Base-by-base conservation (phyloP, 2,329 filamentous ascomycete genomes). In the Epicoccum nigrum region DNA sequence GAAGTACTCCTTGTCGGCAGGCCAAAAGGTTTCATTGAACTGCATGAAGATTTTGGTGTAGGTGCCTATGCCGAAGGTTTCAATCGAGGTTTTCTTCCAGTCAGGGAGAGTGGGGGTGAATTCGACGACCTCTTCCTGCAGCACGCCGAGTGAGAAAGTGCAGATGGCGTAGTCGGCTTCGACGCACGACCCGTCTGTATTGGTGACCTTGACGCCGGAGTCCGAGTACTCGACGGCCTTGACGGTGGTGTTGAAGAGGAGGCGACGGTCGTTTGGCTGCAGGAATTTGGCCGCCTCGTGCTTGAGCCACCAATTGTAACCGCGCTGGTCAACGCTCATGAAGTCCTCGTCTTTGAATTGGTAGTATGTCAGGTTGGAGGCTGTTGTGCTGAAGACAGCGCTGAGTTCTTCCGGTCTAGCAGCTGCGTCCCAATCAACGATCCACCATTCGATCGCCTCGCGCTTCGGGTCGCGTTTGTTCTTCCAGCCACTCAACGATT, bases 41-140 rank as follows among this genome's bases (percentile, higher is more conserved):
- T 88, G 86, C 53, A 87, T 74, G 71, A 89, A 89, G 54, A 89
- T 83, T 66, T 90, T 90, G 43, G 86, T 89, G 71, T 89, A 90
- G 0, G 85, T 88, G 6, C 83, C 86, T 82, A 89, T 88, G 54
- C 78, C 76, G 66, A 88, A 88, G 30, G 81, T 83, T 3, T 82
- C 79, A 43, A 89, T 86, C 0, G 84, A 82, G 2, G 78, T 78
- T 12, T 79, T 75, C 69, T 90, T 89, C 86, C 86, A 89, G 2
- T 69, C 68, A 0, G 86, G 87, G 0, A 89, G 74, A 4, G 72
- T 58, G 0, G 87, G 86, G 9, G 75, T 64, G 64, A 89, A 90
- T 0, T 70, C 67, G 1, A 89, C 79, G 0, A 74, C 78, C 2
- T 84, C 77, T 54, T 84, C 82, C 63, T 89, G 86, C 1, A 89